Conservation (phyloP, 108 stramenopile species). For the Cylindrotheca closterium region DNA sequence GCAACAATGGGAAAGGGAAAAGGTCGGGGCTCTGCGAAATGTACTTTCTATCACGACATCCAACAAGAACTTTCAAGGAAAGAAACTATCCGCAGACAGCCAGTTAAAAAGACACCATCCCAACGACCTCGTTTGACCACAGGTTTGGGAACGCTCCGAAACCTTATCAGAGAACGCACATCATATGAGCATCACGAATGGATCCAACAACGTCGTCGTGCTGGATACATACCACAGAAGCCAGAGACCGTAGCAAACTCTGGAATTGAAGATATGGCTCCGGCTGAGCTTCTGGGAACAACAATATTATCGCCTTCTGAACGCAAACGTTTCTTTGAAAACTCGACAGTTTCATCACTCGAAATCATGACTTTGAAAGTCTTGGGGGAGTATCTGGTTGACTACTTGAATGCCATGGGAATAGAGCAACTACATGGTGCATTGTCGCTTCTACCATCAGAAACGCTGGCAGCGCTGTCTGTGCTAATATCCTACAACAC, state of each 20-base stretch:
- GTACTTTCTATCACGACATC: not conserved
- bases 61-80: not conserved
- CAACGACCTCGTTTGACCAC: conserved; percentile 1
- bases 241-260: conserved; percentile 18
- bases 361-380: conserved; percentile 7
- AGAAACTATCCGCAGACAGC: not conserved
- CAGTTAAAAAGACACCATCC: not conserved
- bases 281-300: not conserved
- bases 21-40: not conserved
- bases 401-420: conserved; percentile 29
- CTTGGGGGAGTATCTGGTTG: conserved; percentile 11
- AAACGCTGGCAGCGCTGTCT: conserved; percentile 19
- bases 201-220: conserved; percentile 19
- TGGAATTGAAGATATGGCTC: not conserved
- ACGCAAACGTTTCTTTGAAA: not conserved
- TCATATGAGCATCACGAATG: conserved; percentile 11
- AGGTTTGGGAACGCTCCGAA: conserved; percentile 3
- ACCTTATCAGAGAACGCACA: conserved; percentile 18
- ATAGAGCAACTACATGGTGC: conserved; percentile 14
- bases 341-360: conserved; percentile 1
- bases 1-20: not conserved
- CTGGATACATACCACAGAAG: conserved; percentile 15
- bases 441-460: conserved; percentile 20
- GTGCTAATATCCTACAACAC: conserved; percentile 1
- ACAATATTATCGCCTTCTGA: not conserved